Percentiles rank a stretch among this genome's conserved stretches.
These are phyloP conservation scores for Solanum clarkiae DNA, from an alignment of 257 asterid genomes.

Conservation along the genomic window DNA sequence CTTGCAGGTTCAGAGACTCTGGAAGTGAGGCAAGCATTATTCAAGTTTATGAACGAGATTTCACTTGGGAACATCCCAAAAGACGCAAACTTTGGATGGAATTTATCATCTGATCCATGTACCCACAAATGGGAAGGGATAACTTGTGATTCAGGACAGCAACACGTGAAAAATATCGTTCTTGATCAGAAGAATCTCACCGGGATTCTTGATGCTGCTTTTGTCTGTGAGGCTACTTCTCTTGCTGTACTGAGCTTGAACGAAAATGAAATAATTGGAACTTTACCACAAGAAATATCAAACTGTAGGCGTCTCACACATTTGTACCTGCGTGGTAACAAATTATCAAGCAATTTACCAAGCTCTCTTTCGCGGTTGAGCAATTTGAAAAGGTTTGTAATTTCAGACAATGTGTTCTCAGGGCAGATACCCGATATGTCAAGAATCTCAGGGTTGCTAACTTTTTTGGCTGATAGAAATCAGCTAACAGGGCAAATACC, in stretches of 20 bases:
- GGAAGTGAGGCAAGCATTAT: conserved; percentile 30
- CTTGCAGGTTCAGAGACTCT: conserved; percentile 30
- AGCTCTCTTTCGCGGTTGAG: conserved; percentile 26
- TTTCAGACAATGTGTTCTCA: conserved; percentile 43
- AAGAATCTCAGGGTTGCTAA: conserved; percentile 46
- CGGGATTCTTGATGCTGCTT: conserved; percentile 38
- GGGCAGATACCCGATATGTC: conserved; percentile 51
- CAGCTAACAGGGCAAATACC: conserved; percentile 40
- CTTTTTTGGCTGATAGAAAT: conserved; percentile 48
- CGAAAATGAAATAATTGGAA: conserved; percentile 31
- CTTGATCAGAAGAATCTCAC: conserved; percentile 35
- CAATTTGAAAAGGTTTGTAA: conserved; percentile 33
- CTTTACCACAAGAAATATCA: conserved; percentile 35
- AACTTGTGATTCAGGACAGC: conserved; percentile 12
- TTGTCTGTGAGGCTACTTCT: conserved; percentile 26
- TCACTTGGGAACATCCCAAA: conserved; percentile 16
- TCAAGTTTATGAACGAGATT: conserved; percentile 37
- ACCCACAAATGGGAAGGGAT: conserved; percentile 45
- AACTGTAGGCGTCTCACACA: conserved; percentile 44
- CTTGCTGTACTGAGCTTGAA: conserved; percentile 49
- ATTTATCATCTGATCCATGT: conserved; percentile 57
- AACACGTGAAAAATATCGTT: conserved; percentile 31
- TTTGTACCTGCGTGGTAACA: conserved; percentile 34
- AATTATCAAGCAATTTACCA: conserved; percentile 40
- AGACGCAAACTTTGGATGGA: conserved; percentile 49